Evolutionary conservation across 2,329 filamentous ascomycete species (phyloP).

Genomic region (Domatiomyces catenatus): DNA sequence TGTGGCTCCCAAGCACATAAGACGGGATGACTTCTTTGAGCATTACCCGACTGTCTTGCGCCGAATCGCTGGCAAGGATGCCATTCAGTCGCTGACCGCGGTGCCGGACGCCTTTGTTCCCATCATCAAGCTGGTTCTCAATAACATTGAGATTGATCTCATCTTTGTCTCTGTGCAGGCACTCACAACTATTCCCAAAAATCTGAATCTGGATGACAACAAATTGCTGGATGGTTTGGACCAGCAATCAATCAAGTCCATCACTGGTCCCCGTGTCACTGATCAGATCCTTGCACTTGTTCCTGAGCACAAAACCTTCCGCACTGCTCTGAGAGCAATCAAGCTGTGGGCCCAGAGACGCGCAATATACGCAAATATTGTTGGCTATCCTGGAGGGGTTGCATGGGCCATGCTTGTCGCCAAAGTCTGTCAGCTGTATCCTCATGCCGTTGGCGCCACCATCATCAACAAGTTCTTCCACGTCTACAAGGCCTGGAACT

Average conservation of each 20-base stretch:
- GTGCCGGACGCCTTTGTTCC: constrained; percentile 88
- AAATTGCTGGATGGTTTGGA: constrained; percentile 71
- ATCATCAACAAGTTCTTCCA: constrained; percentile 90
- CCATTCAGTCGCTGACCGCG: constrained; percentile 68
- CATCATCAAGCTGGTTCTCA: constrained; percentile 92
- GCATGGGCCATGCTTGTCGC: constrained; percentile 98
- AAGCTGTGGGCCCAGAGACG: constrained; percentile 91
- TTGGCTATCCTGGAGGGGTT: constrained; percentile 90
- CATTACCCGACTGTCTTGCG: constrained; percentile 68
- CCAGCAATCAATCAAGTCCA: constrained; percentile 69
- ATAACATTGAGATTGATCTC: constrained; percentile 83
- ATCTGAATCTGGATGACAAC: constrained; percentile 67
- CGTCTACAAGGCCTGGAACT: constrained; percentile 79
- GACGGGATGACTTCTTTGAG: constrained; percentile 80
- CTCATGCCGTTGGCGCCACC: constrained; percentile 73
- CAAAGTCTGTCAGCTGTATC: constrained; percentile 88
- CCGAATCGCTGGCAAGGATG: constrained; percentile 58
- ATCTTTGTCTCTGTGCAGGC: constrained; percentile 67
- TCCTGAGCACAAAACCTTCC: constrained; percentile 78
- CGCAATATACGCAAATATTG: constrained; percentile 88
- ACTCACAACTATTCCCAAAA: constrained; percentile 54
- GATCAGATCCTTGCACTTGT: constrained; percentile 82
- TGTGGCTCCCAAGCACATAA: constrained; percentile 77
- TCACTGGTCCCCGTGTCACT: constrained; percentile 89
- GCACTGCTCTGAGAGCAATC: constrained; percentile 74